Evolutionary conservation across 2,329 filamentous ascomycete genomes (phyloP), one percentile per base, ranked within the genome.

Genomic region (Plectosphaerella cucumerina): DNA sequence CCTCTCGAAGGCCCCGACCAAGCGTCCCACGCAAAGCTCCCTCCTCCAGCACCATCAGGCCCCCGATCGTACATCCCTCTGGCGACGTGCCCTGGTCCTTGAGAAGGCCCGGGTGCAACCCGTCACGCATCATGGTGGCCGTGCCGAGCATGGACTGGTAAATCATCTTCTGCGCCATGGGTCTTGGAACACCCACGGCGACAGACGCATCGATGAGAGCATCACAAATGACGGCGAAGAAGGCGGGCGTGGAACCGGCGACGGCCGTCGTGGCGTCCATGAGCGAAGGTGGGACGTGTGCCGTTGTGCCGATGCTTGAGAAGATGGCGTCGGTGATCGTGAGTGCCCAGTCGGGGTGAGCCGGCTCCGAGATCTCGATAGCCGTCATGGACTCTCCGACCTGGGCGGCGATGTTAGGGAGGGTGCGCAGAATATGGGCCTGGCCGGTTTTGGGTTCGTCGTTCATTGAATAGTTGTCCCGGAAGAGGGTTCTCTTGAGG

Each of bases 231-330:
- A 85, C 65, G 0, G 80, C 78, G 52, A 77, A 80, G 65, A 85
- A 84, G 0, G 81, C 81, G 0, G 80, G 81, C 0, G 81, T 81
- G 3, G 79, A 83, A 0, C 81, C 80, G 53, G 77, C 82, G 1
- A 85, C 71, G 0, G 81, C 80, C 0, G 80, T 84, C n/a, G 70
- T 71, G 0, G 74, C 78, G 54, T 83, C 77, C 75, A 85, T 81
- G 6, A 73, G 69, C 2, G 69, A 65, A 0, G 79, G 70, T 0
- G 73, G 71, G 0, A 85, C 67, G 20, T 73, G 69, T 0, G 79
- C 72, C 1, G 77, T 73, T 35, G 71, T 70, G 6, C 82, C 82
- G 18, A 85, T 78, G 14, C 71, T 70, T 9, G 67, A 69, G 64
- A 85, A 84, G 31, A 85, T 76, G 59, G 75, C 74, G 14, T 63